These are phyloP conservation scores for Aspergillus sp. DNA, from an alignment of 2,329 filamentous ascomycete species.

Conservation along the genomic window DNA sequence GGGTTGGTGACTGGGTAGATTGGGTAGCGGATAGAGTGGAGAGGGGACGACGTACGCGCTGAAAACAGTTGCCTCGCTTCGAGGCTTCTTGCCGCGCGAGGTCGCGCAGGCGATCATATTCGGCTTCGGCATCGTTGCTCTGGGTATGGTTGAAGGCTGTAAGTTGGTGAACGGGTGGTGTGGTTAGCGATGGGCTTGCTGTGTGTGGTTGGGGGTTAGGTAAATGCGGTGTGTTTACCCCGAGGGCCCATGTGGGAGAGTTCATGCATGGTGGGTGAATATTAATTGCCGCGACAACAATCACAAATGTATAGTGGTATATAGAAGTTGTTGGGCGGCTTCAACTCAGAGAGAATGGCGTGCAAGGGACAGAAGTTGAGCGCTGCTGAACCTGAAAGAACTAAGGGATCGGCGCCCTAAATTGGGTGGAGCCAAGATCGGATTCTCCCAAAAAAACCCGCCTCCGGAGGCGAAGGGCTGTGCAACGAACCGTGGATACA, in stretches of 20 bases:
- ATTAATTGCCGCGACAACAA: background rate
- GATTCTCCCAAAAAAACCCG: background rate
- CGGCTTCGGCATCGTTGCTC: conserved; percentile 69
- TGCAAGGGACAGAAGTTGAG: background rate
- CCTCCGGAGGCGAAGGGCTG: background rate
- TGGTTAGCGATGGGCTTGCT: conserved; percentile 6
- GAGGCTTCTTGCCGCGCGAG: conserved; percentile 77
- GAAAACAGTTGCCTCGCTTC: conserved; percentile 76
- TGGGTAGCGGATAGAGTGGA: background rate
- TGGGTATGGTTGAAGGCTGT: conserved; percentile 74
- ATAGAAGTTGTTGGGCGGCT: background rate
- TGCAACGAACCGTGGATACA: background rate
- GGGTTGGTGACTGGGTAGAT: background rate
- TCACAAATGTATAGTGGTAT: background rate
- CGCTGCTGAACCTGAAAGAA: background rate
- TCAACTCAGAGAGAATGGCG: background rate
- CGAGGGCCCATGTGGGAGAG: conserved; percentile 44
- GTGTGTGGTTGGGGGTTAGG: background rate
- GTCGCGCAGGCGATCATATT: conserved; percentile 88
- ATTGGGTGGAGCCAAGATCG: conserved; percentile 3
- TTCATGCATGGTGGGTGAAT: conserved; percentile 36
- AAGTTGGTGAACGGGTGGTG: background rate
- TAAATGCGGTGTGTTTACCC: conserved; percentile 29
- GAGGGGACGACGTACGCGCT: conserved; percentile 52
- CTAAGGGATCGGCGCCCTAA: conserved; percentile 5